Percentiles rank a stretch among this genome's conserved stretches.
phyloP scores from a whole-genome alignment of 345 rosid species.

The Brassica nigra region DNA sequence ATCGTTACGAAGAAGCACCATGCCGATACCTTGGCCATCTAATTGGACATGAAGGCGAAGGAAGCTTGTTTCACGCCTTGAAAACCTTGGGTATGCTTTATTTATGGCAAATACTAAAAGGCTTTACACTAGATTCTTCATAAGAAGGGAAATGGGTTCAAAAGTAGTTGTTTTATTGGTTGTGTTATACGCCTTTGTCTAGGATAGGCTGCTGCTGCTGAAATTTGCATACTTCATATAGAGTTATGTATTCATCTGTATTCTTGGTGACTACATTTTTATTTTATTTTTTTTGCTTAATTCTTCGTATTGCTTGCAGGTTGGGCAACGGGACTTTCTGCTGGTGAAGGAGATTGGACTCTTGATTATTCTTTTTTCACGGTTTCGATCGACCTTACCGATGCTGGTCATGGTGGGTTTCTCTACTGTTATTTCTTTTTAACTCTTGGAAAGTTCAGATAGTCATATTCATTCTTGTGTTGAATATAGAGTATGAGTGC shows the following conservation, averaged over 20 bases:
- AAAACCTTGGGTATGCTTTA: constrained; percentile 71
- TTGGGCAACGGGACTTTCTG: constrained; percentile 79
- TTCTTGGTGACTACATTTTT: not conserved
- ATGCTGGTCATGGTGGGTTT: constrained; percentile 88
- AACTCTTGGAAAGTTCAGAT: constrained; percentile 8
- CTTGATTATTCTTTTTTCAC: constrained; percentile 72
- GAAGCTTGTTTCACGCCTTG: constrained; percentile 78
- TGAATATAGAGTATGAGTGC: constrained; percentile 4
- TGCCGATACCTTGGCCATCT: constrained; percentile 86
- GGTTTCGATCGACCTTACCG: constrained; percentile 75
- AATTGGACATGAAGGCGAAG: constrained; percentile 93
- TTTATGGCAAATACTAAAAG: not conserved
- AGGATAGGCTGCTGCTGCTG: not conserved
- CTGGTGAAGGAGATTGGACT: constrained; percentile 73
- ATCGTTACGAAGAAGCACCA: constrained; percentile 80
- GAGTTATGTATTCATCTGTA: not conserved
- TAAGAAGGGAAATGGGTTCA: not conserved
- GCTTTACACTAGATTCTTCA: constrained; percentile 4
- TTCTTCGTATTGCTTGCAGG: constrained; percentile 49
- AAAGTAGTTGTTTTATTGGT: not conserved
- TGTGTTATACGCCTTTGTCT: not conserved
- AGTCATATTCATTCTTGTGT: constrained; percentile 9
- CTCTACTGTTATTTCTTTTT: constrained; percentile 14
- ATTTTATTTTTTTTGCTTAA: not conserved
- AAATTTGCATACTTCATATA: constrained; percentile 1